Evolutionary conservation across 306 rosid species (phyloP), one percentile per base, ranked within the genome.

Genomic region (Cucumis hystrix): DNA sequence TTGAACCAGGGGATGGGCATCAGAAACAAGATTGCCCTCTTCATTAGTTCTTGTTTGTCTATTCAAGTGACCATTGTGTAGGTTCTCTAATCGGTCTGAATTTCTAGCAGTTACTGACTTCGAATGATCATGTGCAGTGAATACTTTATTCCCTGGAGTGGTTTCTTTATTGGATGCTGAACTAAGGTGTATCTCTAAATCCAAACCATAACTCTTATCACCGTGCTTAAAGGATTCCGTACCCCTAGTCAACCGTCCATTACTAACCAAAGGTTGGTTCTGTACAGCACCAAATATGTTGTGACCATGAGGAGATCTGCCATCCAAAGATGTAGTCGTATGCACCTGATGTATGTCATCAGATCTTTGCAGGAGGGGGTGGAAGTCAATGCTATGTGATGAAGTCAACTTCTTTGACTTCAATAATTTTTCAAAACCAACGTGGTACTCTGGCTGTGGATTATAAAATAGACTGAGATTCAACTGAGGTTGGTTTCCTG

Each of bases 361-460:
- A 60, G 87, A 86, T 86, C 93, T 95, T 89, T 88, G 97, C 86
- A 92, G 83, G 77, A 95, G 92, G 51, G 97, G 99, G 81, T 95
- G 99, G 87, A 95, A 95, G 84, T 88, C 99, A 90, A 92, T 85
- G 78, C 92, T 90, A 49, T 68, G 82, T 62, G 93, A 79, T 80
- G 75, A 62, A 78, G 85, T 83, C 68, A 84, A 84, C 74, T 82
- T 86, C 81, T 87, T 89, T 18, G 89, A 83, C 82, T 83, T 87
- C 80, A 78, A 72, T 35, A 84, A 84, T 74, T 75, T 83, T 56
- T 80, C 84, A 81, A 80, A 77, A 83, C 82, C 91, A 76, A 75
- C 79, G 30, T 79, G 84, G 71, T 83, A 85, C 84, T 86, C 92
- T 79, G 85, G 89, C 43, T 80, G 87, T 41, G 97, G 88, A 81